Evolutionary conservation across 2,329 filamentous ascomycete genomes (phyloP), one percentile per base, ranked within the genome.

Genomic region (Aspergillus fumigatiaffinis): DNA sequence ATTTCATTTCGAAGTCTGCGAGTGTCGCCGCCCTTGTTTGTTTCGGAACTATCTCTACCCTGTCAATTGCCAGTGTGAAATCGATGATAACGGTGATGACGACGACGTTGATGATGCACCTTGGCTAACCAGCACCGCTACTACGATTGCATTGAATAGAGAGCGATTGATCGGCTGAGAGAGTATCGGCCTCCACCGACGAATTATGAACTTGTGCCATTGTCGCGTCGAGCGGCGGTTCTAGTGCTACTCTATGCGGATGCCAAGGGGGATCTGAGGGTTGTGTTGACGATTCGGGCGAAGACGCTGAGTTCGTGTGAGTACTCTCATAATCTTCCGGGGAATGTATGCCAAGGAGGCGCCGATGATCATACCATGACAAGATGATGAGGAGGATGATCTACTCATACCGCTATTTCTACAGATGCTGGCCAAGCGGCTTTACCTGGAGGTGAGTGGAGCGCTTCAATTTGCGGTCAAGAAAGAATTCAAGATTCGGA

Each of bases 211-310:
- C 76, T 78, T 51, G 80, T 84, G 46, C 84, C 84, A 1, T 68
- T 86, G 8, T 79, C 77, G 14, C 84, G 90, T 60, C 86, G 92
- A 63, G 93, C 93, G 14, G 92, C 93, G 25, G 93, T 97, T 44
- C 78, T 97, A 54, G 83, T 97, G 51, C 82, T 97, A 53, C 82
- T 97, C 1, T 97, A 94, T 71, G 91, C 92, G 38, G 93, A 97
- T 73, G 83, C 84, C 47, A 80, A 83, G 60, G 93, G 93, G 44
- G 89, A 96, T 64, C 78, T 97, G 58, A 84, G 82, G 60, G 83
- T 87, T 9, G 83, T 87, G 17, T 76, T 87, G 53, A 87, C 85
- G 3, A 85, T 87, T 70, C 79, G 85, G 57, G 81, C 83, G 50
- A 80, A 80, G 54, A 83, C 80, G 29, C 71, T 87, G 58, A 83